Evolutionary conservation across 768 basidiomycete genomes (phyloP), one percentile per base, ranked within the genome.

Genomic region (Mycena olivaceomarginata): DNA sequence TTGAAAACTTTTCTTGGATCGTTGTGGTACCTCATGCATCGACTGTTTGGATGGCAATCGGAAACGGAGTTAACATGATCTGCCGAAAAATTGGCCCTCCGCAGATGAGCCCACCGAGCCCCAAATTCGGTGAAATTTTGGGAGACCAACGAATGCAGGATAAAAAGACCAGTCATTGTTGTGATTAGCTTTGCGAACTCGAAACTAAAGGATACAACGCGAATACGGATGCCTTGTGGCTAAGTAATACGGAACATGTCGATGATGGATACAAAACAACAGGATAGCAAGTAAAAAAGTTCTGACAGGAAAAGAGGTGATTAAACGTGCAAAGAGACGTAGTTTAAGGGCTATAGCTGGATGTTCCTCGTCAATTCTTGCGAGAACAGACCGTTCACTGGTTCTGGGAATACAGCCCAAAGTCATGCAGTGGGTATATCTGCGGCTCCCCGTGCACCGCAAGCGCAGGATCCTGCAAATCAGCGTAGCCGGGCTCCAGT

Each of bases 401-500:
- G 39, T 64, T 62, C 68, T 65, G 72, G 11, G 67, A 31, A 20
- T 77, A 77, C 63, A 77, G 13, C 10, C 40, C 43, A 70, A 66
- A 77, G 51, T 77, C 76, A 63, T 67, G 75, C 62, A 77, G 20
- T n/a, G 65, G 65, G 39, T 74, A 77, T 39, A 77, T 68, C 62
- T 73, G 72, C 39, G 62, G 63, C 56, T 77, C 76, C 51, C 40
- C 15, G 6, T 77, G 76, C 18, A 56, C 71, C 41, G 57, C 65
- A 12, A 70, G 64, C 31, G 67, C 22, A 6, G 74, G 74, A 40
- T 76, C 75, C 9, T 77, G 71, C 51, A 77, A 37, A 25, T 39
- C 51, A 12, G 37, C 64, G 15, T 70, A 70, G 37, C 68, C 67
- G 31, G 72, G 43, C n/a, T 56, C 67, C 51, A 72, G 53, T 39